Evolutionary conservation across 805 yeast species (phyloP), one percentile per base, ranked within the genome.

Genomic region (Saccharomycopsis olivae): DNA sequence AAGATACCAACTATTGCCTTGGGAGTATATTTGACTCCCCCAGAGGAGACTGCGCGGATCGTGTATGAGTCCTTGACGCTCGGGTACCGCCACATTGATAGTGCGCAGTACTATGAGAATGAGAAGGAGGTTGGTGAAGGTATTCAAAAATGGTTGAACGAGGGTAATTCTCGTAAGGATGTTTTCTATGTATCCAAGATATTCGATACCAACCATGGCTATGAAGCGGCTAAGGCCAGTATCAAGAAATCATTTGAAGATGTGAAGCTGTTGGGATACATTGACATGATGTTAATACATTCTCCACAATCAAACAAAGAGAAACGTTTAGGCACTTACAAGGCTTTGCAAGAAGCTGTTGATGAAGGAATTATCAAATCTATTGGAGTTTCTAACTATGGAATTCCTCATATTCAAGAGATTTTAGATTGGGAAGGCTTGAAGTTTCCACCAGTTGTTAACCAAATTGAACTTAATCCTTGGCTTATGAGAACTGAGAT

Each of bases 371-470:
- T 65, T 46, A 75, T 71, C 40, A 71, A 69, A 49, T 64, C 63
- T 48, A 73, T 74, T 51, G 79, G 79, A 37, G 79, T 78, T 33
- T 77, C 84, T 4, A 78, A 77, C 51, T 76, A 73, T 48, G 81
- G 81, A 14, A 53, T 61, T 18, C 63, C 64, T 36, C 83, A 78
- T 51, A 50, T 78, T 19, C 57, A 73, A 49, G 80, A 77, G 54
- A 55, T 78, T 17, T 51, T 69, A 28, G 52, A 51, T 4, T 69
- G 73, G 66, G 57, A 58, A 9, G 70, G 61, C 3, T 58, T 75
- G 31, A 59, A 57, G 38, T 53, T 55, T 45, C 54, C 43, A 49
- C 76, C 76, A 0, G 70, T 59, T 2, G 62, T 68, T 9, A 69
- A 71, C 52, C 76, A 71, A 51, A 57, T 71, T 37, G 76, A 71